Evolutionary conservation across 768 basidiomycete species (phyloP).

Genomic region (Gymnopilus junonius): DNA sequence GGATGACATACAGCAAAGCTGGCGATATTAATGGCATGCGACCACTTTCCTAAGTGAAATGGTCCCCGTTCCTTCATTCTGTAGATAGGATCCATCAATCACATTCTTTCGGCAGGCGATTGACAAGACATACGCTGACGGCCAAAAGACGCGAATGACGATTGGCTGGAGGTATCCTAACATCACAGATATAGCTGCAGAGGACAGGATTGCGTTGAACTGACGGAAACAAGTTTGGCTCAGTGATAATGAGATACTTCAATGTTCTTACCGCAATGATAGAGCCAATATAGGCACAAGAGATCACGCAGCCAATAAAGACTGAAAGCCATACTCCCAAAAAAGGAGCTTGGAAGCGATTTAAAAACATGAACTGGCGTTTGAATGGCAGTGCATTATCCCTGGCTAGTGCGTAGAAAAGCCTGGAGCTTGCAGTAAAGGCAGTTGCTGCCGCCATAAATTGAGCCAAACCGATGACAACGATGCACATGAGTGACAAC

Average conservation of each 20-base stretch:
- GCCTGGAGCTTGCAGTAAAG: conserved; percentile 59
- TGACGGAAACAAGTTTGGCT: conserved; percentile 13
- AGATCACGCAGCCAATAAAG: conserved; percentile 54
- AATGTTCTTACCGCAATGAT: conserved; percentile 48
- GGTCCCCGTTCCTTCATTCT: conserved; percentile 53
- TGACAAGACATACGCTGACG: conserved; percentile 42
- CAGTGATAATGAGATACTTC: not conserved
- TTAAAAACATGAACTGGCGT: conserved; percentile 50
- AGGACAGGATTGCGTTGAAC: conserved; percentile 62
- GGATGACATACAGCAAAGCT: conserved; percentile 46
- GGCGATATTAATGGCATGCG: conserved; percentile 53
- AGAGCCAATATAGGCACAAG: conserved; percentile 62
- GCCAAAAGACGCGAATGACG: conserved; percentile 62
- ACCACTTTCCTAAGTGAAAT: conserved; percentile 57
- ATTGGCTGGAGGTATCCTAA: conserved; percentile 62
- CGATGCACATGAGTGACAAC: conserved; percentile 54
- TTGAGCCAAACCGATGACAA: conserved; percentile 53
- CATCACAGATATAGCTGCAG: conserved; percentile 62
- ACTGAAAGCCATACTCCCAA: conserved; percentile 61
- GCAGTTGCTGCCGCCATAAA: conserved; percentile 61
- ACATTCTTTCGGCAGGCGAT: not conserved
- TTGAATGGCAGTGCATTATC: conserved; percentile 57
- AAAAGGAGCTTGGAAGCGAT: conserved; percentile 57
- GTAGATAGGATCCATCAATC: conserved; percentile 8
- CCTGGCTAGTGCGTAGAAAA: conserved; percentile 60